These are phyloP conservation scores for Tardiomyces depauwii DNA, from an alignment of 1,139 yeast species.

Conservation along the genomic window DNA sequence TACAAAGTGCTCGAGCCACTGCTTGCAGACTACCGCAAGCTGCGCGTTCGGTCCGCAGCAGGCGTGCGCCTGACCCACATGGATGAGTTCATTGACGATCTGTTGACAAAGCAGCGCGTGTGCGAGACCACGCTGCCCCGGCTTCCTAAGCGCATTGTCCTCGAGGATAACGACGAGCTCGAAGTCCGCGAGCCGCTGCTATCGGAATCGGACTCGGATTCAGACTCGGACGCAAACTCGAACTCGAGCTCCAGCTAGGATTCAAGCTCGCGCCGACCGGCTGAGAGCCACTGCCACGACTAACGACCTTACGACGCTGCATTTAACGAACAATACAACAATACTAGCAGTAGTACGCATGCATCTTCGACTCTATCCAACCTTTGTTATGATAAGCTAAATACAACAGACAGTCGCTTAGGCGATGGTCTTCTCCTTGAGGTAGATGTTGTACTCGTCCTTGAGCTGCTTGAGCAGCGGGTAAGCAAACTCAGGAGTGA, in stretches of 20 bases:
- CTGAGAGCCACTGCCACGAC: no score
- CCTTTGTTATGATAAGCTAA: neutral
- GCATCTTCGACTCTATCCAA: neutral
- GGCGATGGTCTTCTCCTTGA: slow-evolving; percentile 42
- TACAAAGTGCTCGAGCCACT: slow-evolving; percentile 42
- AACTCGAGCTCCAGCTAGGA: no score
- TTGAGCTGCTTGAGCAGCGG: slow-evolving; percentile 87
- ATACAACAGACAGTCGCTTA: neutral
- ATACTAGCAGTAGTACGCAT: neutral
- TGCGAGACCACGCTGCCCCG: slow-evolving; percentile 54
- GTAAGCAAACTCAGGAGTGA: slow-evolving; percentile 78
- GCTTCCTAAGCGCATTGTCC: slow-evolving; percentile 31
- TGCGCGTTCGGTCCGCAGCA: slow-evolving; percentile 25
- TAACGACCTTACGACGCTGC: no score
- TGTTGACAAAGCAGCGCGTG: slow-evolving; percentile 40
- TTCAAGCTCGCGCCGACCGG: no score
- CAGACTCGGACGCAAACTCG: slow-evolving; percentile 8
- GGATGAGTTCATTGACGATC: slow-evolving; percentile 51
- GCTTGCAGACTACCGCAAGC: slow-evolving; percentile 44
- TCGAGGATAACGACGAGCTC: slow-evolving; percentile 30
- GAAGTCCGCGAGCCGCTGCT: slow-evolving; percentile 25
- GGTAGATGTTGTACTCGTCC: slow-evolving; percentile 78
- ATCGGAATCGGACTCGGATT: slow-evolving; percentile 21
- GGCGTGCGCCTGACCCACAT: slow-evolving; percentile 33
- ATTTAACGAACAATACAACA: no score